phyloP scores from a whole-genome alignment of 2,329 filamentous ascomycete species.

The Fusarium protoensiforme region DNA sequence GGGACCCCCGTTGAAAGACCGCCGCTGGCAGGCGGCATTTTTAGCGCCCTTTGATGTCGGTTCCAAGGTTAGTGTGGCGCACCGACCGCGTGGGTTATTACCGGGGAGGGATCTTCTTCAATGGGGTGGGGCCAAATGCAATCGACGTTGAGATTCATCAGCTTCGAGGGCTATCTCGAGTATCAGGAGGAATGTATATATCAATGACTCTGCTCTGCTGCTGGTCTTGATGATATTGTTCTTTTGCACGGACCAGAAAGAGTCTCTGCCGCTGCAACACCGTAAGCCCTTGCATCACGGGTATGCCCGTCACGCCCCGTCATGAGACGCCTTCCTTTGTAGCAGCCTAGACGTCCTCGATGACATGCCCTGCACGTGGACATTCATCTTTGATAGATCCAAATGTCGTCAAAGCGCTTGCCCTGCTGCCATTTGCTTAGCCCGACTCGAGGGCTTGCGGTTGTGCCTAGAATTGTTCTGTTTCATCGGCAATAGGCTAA shows the following conservation, averaged over 20 bases:
- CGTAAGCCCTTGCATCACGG: background rate
- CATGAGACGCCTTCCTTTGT: background rate
- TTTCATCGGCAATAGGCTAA: background rate
- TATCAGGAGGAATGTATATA: background rate
- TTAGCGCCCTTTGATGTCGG: conserved; percentile 16
- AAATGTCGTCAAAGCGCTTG: conserved; percentile 1
- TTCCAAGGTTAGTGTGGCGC: conserved; percentile 25
- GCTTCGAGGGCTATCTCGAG: background rate
- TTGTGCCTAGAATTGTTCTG: conserved; percentile 1
- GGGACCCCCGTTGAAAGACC: background rate
- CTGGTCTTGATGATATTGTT: conserved; percentile 20
- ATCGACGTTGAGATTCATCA: background rate
- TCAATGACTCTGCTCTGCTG: background rate
- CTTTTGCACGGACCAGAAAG: conserved; percentile 12
- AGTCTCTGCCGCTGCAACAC: background rate
- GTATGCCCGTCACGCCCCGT: background rate
- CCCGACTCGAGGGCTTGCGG: background rate
- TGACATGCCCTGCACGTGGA: background rate
- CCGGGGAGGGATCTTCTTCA: conserved; percentile 22
- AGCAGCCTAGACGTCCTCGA: background rate
- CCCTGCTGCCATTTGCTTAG: background rate
- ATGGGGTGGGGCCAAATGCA: conserved; percentile 6
- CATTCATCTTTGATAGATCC: background rate
- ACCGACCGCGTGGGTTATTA: conserved; percentile 29
- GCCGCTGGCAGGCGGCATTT: conserved; percentile 3